Percentiles rank a stretch among this genome's conserved stretches.
These are phyloP conservation scores for Aristolochia contorta DNA, from an alignment of 164 flowering plant genomes.

Conservation along the genomic window DNA sequence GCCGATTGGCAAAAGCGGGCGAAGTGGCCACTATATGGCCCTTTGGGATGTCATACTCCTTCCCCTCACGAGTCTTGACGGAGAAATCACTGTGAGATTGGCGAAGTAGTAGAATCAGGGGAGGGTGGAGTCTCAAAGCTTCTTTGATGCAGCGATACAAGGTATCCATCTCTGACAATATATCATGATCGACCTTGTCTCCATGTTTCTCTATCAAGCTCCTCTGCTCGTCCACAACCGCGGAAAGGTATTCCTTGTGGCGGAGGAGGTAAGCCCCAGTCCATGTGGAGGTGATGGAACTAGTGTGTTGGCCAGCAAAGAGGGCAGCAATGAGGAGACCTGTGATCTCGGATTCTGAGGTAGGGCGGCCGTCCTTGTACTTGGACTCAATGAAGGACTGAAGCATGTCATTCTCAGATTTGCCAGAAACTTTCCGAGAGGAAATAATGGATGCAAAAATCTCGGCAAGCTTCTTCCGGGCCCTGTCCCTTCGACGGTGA, in stretches of 20 bases:
- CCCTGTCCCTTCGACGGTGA: conserved; percentile 78
- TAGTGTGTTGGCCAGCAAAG: conserved; percentile 97
- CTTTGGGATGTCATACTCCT: conserved; percentile 82
- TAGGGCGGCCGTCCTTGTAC: conserved; percentile 89
- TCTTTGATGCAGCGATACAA: conserved; percentile 82
- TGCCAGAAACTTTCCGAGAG: conserved; percentile 55
- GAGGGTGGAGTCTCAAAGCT: conserved; percentile 94
- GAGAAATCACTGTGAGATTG: conserved; percentile 77
- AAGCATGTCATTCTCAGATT: conserved; percentile 74
- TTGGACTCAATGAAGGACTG: conserved; percentile 89
- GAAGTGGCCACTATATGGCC: conserved; percentile 96
- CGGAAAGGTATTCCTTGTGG: conserved; percentile 44
- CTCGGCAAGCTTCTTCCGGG: conserved; percentile 69
- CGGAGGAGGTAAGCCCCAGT: conserved; percentile 86
- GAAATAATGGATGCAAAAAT: conserved; percentile 66
- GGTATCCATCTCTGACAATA: conserved; percentile 84
- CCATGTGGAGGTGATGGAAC: conserved; percentile 93
- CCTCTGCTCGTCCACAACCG: conserved; percentile 73
- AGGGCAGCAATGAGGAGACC: conserved; percentile 97
- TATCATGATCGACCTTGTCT: conserved; percentile 68
- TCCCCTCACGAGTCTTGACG: conserved; percentile 74
- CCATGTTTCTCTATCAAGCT: conserved; percentile 57
- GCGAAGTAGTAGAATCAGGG: conserved; percentile 76
- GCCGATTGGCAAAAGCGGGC: conserved; percentile 90
- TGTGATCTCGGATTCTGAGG: conserved; percentile 83